These are phyloP conservation scores for Penicillium subrubescens DNA, from an alignment of 495 filamentous ascomycete genomes.

Conservation along the genomic window DNA sequence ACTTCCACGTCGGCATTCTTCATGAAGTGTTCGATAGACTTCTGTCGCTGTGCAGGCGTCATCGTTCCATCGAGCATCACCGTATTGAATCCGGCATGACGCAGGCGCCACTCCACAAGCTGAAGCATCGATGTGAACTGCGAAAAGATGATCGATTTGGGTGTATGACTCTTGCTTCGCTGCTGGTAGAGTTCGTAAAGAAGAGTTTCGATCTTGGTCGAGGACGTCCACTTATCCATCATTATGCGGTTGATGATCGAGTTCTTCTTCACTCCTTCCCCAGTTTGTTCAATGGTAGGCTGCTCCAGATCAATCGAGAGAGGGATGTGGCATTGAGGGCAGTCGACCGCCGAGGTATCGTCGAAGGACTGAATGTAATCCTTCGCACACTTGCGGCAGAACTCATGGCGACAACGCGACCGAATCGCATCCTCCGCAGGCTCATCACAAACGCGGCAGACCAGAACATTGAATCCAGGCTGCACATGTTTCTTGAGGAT, in stretches of 20 bases:
- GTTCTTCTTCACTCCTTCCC: conserved; percentile 79
- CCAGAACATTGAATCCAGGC: conserved; percentile 85
- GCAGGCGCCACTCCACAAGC: conserved; percentile 91
- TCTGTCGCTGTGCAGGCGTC: conserved; percentile 89
- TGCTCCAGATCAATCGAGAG: conserved; percentile 90
- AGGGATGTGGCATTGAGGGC: conserved; percentile 87
- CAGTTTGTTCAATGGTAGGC: conserved; percentile 88
- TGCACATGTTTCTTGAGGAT: conserved; percentile 84
- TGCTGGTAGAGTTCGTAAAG: conserved; percentile 90
- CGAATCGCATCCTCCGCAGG: conserved; percentile 91
- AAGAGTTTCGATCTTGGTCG: conserved; percentile 95
- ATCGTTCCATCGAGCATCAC: conserved; percentile 97
- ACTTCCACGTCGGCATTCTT: conserved; percentile 88
- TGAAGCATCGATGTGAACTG: conserved; percentile 75
- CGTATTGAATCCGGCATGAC: conserved; percentile 91
- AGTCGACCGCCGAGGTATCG: conserved; percentile 66
- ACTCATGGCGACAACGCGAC: conserved; percentile 90
- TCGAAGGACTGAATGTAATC: conserved; percentile 78
- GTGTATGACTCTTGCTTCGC: conserved; percentile 83
- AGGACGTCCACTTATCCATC: conserved; percentile 97
- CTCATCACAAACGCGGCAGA: conserved; percentile 94
- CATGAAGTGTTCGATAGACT: conserved; percentile 94
- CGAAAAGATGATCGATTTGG: conserved; percentile 81
- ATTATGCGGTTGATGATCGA: conserved; percentile 97
- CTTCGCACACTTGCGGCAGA: conserved; percentile 87